Evolutionary conservation across 2,329 filamentous ascomycete species (phyloP).

Genomic region (Taxawa tesnikishii): DNA sequence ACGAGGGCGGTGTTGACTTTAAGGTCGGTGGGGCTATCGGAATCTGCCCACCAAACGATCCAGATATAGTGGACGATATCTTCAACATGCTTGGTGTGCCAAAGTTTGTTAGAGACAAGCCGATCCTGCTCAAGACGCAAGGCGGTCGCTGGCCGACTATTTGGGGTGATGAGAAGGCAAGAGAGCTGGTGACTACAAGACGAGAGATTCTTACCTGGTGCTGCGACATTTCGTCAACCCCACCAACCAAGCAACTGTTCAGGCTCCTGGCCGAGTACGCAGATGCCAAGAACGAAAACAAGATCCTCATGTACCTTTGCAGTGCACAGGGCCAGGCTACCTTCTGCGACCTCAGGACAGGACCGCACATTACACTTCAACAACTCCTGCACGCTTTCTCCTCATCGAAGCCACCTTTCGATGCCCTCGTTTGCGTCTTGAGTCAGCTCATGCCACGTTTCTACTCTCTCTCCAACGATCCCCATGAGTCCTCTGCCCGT

Average conservation of each 20-base stretch:
- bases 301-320: conserved; percentile 74
- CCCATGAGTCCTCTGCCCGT: conserved; percentile 62
- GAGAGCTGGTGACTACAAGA: conserved; percentile 80
- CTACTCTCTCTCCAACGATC: conserved; percentile 95
- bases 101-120: conserved; percentile 71
- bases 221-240: conserved; percentile 81
- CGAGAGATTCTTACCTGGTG: conserved; percentile 94
- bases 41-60: conserved; percentile 77
- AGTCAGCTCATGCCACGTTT: conserved; percentile 93
- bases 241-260: conserved; percentile 78
- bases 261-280: conserved; percentile 79
- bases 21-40: conserved; percentile 94
- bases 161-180: conserved; percentile 81
- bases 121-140: conserved; percentile 64
- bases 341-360: conserved; percentile 88
- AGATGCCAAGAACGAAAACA: conserved; percentile 68
- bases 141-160: conserved; percentile 91
- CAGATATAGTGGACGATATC: conserved; percentile 65
- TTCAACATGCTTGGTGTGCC: conserved; percentile 74
- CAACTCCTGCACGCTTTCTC: conserved; percentile 89
- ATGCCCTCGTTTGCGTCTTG: conserved; percentile 65
- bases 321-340: conserved; percentile 81
- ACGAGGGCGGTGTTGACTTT: conserved; percentile 77
- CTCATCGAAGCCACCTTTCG: conserved; percentile 76
- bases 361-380: conserved; percentile 67